phyloP scores from a whole-genome alignment of 805 yeast species.

The Zygoascus bituminiphila region DNA sequence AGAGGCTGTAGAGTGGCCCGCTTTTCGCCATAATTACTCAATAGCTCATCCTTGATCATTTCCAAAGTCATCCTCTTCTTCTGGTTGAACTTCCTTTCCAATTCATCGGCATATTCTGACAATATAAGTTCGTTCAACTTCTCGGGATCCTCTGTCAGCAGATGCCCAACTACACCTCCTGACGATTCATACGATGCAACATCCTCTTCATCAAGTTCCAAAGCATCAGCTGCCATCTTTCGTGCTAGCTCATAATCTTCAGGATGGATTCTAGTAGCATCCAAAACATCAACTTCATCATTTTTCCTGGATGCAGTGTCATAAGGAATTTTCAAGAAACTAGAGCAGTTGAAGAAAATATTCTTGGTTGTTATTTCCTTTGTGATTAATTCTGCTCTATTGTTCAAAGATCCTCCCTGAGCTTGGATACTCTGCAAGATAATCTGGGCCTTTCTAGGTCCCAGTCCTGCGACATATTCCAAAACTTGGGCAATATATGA shows the following conservation, averaged over 20 bases:
- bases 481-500: conserved; percentile 61
- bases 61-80: conserved; percentile 72
- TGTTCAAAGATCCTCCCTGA: conserved; percentile 52
- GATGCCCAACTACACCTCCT: conserved; percentile 71
- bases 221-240: conserved; percentile 97
- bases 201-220: conserved; percentile 93
- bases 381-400: conserved; percentile 76
- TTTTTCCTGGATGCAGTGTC: conserved; percentile 49
- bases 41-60: conserved; percentile 78
- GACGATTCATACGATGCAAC: conserved; percentile 69
- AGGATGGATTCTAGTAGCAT: conserved; percentile 94
- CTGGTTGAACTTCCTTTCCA: conserved; percentile 52
- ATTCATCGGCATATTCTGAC: conserved; percentile 87
- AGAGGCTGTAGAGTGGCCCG: conserved; percentile 63
- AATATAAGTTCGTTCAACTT: conserved; percentile 79
- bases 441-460: conserved; percentile 91
- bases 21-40: conserved; percentile 79
- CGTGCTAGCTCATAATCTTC: conserved; percentile 95
- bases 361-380: conserved; percentile 69
- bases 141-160: conserved; percentile 62
- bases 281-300: conserved; percentile 62
- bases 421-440: conserved; percentile 71
- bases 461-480: conserved; percentile 83
- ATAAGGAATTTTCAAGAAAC: conserved; percentile 73
- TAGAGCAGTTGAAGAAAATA: conserved; percentile 85